Evolutionary conservation across 2,329 filamentous ascomycete genomes (phyloP), one percentile per base, ranked within the genome.

Genomic region (Colletotrichum navitas): DNA sequence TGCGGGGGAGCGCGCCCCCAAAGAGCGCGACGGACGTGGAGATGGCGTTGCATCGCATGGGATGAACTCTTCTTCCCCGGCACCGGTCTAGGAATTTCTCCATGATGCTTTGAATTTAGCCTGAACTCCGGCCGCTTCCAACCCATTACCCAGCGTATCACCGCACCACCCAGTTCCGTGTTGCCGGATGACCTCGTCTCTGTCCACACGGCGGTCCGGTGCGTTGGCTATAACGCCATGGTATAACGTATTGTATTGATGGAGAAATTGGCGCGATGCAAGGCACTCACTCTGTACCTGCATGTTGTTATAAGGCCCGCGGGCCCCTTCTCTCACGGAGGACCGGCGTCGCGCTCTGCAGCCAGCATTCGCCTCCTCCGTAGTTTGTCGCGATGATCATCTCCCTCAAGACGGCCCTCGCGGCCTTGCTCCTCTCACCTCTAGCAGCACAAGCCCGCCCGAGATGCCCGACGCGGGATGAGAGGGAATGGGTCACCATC

Each of bases 401-500:
- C 41, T 58, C 61, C n/a, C 26, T 72, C 56, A 72, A 72, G 56
- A 66, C 70, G 43, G 70, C 66, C 70, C 52, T 72, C 29, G 21
- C 70, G 61, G 70, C 66, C 61, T 47, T 72, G 29, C 56, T 72
- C 34, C 51, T 63, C 21, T 65, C 61, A 5, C 61, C 66, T n/a
- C 45, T 66, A 47, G 24, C 36, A 26, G 24, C 36, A n/a, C 21
- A 71, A 26, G 70, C 70, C 6, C 66, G 61, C 34, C 62, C 61
- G 41, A 55, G 62, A 21, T 66, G 43, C 34, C 60, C 70, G 12
- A 41, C 59, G 26, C 65, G 69, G 14, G 74, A 73, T n/a, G 74
- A 75, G 51, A 74, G 83, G 58, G 85, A 88, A 73, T 92, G 90
- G 89, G 84, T 91, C 18, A 86, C 87, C 73, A 87, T 87, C 16